Evolutionary conservation across 768 basidiomycete species (phyloP).

Genomic region (Trametes cinnabarina): DNA sequence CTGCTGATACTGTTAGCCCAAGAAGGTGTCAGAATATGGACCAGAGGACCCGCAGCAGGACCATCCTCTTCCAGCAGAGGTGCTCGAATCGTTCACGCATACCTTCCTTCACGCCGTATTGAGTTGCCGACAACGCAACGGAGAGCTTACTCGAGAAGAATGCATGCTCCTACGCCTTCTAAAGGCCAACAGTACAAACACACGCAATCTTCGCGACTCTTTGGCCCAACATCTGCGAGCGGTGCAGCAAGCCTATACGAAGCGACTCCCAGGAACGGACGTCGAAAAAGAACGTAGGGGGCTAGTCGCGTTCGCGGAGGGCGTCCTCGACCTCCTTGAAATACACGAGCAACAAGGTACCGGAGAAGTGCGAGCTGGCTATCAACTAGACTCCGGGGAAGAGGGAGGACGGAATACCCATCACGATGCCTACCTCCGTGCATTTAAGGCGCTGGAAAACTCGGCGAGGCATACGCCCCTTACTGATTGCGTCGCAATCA

Average conservation of each 20-base stretch:
- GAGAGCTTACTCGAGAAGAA: background rate
- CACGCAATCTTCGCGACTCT: background rate
- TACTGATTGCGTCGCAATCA: no score
- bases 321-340: background rate
- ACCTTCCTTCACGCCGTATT: background rate
- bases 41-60: background rate
- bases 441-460: no score
- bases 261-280: background rate
- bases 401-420: no score
- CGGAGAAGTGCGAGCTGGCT: no score
- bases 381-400: no score
- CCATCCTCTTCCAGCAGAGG: background rate
- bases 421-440: no score
- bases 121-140: background rate
- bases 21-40: no score
- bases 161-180: conserved; percentile 1
- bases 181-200: background rate
- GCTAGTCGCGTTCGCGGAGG: background rate
- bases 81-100: background rate
- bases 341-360: background rate
- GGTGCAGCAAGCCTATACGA: background rate
- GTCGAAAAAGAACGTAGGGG: background rate
- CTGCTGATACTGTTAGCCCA: no score
- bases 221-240: background rate
- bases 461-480: no score